Conservation (phyloP, 2,329 filamentous ascomycete genomes). For the Alternaria conjuncta region DNA sequence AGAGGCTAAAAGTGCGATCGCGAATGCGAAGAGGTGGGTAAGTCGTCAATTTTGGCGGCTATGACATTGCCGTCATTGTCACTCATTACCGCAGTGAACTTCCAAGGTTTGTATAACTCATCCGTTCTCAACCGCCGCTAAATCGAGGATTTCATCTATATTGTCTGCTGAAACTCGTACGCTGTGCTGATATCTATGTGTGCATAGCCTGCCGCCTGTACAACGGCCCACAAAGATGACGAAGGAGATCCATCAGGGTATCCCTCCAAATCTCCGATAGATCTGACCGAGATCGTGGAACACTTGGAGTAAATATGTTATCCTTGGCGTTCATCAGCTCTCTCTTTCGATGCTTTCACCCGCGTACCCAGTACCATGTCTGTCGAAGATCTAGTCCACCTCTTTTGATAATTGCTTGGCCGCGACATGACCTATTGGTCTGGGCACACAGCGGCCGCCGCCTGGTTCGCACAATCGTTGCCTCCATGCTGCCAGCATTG, state of each 20-base stretch:
- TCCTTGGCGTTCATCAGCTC: not conserved
- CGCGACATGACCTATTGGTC: not conserved
- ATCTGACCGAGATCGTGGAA: not conserved
- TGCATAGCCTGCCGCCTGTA: not conserved
- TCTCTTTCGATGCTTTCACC: not conserved
- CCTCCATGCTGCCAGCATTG: not conserved
- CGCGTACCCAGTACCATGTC: not conserved
- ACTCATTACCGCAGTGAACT: not conserved
- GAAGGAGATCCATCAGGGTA: not conserved
- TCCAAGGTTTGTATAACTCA: not conserved
- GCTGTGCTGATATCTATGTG: not conserved
- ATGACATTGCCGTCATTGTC: not conserved
- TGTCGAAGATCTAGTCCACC: not conserved
- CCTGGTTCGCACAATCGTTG: not conserved
- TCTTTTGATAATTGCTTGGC: not conserved
- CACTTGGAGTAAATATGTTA: not conserved
- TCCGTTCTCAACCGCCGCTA: not conserved
- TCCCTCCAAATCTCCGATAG: not conserved
- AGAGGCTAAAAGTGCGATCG: not conserved
- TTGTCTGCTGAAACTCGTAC: not conserved
- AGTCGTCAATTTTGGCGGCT: not conserved
- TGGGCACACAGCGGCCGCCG: not conserved
- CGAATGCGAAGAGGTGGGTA: not conserved
- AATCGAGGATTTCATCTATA: not conserved
- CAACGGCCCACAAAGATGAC: not conserved